Evolutionary conservation across 2,329 filamentous ascomycete species (phyloP), one percentile per base, ranked within the genome.

Genomic region (Penicillium sp.): DNA sequence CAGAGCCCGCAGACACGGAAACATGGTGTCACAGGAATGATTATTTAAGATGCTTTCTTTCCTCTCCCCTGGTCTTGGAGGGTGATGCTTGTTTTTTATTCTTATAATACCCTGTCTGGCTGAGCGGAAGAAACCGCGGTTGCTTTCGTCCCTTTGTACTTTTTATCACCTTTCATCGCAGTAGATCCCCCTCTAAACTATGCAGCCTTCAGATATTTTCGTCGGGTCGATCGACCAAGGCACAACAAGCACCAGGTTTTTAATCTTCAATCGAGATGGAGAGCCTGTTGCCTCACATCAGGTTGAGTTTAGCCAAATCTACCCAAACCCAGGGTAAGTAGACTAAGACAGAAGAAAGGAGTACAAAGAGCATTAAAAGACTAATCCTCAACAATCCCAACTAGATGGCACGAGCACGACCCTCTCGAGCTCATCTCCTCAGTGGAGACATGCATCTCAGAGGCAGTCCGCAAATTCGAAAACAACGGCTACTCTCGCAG

Each of bases 161-260:
- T 27, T 19, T 43, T 51, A 10, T 16, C 21, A 4, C 19, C 21
- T 24, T 24, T 26, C 42, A 21, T 5, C 50, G 35, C 6, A 7
- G 14, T 27, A 4, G 4, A 11, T 19, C 33, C 47, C 9, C 6
- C 24, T 49, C 26, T 19, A 1, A 21, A 47, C 3, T 14, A 72
- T 72, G 69, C 62, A 69, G 27, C 50, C 59, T 19, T 54, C 63
- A 31, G 65, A 73, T 16, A 57, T 55, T 9, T 96, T 90, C 68
- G 87, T 96, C 55, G 92, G 91, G 51, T 90, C 90, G 61, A 93
- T 96, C 70, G 92, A 96, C 71, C 91, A 96, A 70, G 92, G 92
- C 50, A 96, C 92, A 14, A 96, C 92, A 19, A 93, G 90, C 55
- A 90, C 91, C 24, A 83, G 92, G 47, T 96, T 96, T 75, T 82